Base-by-base conservation (phyloP, 352 stramenopile species). In the Phytophthora pistaciae region DNA sequence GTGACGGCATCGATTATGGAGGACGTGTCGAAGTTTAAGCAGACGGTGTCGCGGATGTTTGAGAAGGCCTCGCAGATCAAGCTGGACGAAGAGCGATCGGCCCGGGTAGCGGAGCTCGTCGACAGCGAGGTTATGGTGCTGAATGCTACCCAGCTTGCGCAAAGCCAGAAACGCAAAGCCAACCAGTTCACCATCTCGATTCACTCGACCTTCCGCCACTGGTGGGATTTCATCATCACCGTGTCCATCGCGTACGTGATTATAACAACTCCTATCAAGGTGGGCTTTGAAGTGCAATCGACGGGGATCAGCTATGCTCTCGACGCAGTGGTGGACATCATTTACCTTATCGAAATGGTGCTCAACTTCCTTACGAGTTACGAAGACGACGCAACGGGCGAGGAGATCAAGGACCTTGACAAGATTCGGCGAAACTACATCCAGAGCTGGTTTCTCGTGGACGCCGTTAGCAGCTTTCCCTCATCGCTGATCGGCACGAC, bases 321-420 rank as follows among this genome's bases (percentile, higher is more conserved):
- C 10, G 81, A 91, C 49, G 72, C 79, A 13, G 40, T 84, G 10
- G 70, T 92, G 9, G 84, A 92, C 63, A 21, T 88, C 3, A 78
- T 91, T 25, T 92, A 87, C 56, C 61, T 91, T 10, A 60, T 82
- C 23, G 84, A 91, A 67, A 82, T 87, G 36, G 64, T 79, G 1
- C 69, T 90, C 6, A 92, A 89, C 49, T 90, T 90, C 40, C 84
- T 89, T 48, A 92, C 82, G 13, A 91, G 80, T 50, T 92, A 85
- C 64, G 78, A 91, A 61, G 81, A 91, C 68, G 78, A 87, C 9
- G 72, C 79, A 5, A 90, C 83, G 0, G 82, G 82, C 2, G 84
- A 91, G 64, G 84, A 91, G 67, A 78, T 92, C 27, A 83, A 90
- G 56, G 75, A 85, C 14, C 66, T 88, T 3, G 74, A 78, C 42